A percentile compares a stretch with the other conserved stretches of the same genome.
These are phyloP conservation scores for Verbascum thapsus DNA, from an alignment of 257 asterid genomes.

Conservation along the genomic window DNA sequence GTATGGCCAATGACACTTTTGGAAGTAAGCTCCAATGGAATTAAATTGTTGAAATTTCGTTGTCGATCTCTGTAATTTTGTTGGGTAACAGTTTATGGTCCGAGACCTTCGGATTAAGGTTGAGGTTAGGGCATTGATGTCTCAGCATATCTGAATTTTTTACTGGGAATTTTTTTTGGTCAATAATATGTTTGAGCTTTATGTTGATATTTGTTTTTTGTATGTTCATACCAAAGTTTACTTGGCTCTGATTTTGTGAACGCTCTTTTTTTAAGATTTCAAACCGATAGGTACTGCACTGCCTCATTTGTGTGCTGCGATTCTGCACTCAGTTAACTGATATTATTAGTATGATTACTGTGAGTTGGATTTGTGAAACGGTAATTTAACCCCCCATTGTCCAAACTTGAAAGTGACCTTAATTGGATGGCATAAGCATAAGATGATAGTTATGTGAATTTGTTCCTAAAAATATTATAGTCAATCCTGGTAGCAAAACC, in stretches of 20 bases:
- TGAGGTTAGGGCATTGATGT: background rate
- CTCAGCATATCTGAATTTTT: background rate
- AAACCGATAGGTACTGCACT: background rate
- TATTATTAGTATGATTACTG: background rate
- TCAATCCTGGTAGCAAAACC: no score
- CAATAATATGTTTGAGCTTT: background rate
- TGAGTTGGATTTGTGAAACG: background rate
- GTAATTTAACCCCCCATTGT: background rate
- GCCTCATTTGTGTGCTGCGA: no score
- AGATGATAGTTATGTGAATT: background rate
- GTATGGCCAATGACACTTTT: slow-evolving; percentile 98
- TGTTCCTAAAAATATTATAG: no score
- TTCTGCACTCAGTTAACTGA: no score
- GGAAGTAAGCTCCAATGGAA: slow-evolving; percentile 60
- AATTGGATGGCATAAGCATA: background rate
- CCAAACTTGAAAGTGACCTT: background rate
- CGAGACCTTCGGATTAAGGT: no score
- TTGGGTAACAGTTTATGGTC: background rate
- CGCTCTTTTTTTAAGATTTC: background rate
- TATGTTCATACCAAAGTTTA: background rate
- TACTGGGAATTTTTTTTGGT: background rate
- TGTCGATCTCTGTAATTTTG: background rate
- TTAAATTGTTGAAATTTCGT: background rate
- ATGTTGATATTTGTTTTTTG: background rate
- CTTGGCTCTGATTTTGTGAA: background rate